Base-by-base conservation (phyloP, 1,139 yeast species). In the Pichiaceae sp. region DNA sequence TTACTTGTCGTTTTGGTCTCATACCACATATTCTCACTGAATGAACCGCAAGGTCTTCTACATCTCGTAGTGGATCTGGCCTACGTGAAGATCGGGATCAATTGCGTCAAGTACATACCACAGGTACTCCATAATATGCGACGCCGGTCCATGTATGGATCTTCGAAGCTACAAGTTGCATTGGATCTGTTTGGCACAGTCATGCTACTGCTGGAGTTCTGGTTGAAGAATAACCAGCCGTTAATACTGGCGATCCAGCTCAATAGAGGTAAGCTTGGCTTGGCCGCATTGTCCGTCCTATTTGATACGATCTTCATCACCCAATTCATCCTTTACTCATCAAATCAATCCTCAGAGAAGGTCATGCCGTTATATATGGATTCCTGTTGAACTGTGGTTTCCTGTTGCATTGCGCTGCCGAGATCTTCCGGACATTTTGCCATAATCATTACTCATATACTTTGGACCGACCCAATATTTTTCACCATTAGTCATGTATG, bases 51-150 rank as follows among this genome's bases (percentile, higher is more conserved):
- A 29, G 40, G 49, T 35, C 44, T 43, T 5, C 38, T 63, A 20
- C 66, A 64, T 33, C 54, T 70, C 11, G 70, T 74, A 0, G 47
- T 65, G 17, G 46, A 61, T 26, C 52, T 71, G 21, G 72, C 77
- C 2, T 64, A 68, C 37, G 59, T 73, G 40, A 78, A 78, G 56
- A 70, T 78, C 15, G 42, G 59, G 19, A 68, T 75, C 66, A 73
- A 80, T 39, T 56, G 74, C 21, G 60, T 72, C 40, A 78, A 78
- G 51, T 75, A 77, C 49, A 51, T 78, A 4, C 85, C 86, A 0
- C 86, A 78, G 49, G 67, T 77, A 4, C 46, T 59, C 23, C 71
- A 73, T 49, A 78, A 78, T 47, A 62, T 58, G 41, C 63, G 63
- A 33, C 65, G 84, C 36, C 62, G 64, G 42, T 70, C 81, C 2